Percentiles rank a stretch among this genome's conserved stretches.
Conservation (phyloP, 2,329 filamentous ascomycete species). For the Stromatinia cepivora region DNA sequence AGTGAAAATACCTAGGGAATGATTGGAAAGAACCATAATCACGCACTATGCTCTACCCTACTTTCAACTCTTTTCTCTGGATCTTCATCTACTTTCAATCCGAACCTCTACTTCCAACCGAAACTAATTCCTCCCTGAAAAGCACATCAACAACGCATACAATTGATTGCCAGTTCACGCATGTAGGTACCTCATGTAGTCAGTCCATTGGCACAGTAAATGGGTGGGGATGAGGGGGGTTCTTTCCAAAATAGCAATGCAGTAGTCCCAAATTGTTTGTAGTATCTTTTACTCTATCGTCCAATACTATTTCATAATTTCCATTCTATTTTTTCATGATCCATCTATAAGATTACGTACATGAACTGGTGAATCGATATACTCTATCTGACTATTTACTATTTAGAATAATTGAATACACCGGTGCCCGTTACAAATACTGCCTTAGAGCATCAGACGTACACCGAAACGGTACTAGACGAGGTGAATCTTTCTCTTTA, state of each 20-base stretch:
- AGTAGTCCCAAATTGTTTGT: background rate
- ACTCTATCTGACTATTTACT: background rate
- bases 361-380: background rate
- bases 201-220: conserved; percentile 1
- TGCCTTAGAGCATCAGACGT: background rate
- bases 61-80: background rate
- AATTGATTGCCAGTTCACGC: conserved; percentile 1
- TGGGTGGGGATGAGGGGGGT: background rate
- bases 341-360: background rate
- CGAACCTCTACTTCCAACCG: background rate
- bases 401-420: background rate
- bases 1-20: background rate
- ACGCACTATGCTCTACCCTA: background rate
- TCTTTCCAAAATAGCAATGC: conserved; percentile 6
- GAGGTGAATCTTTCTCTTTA: conserved; percentile 2
- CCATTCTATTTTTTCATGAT: background rate
- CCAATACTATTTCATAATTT: background rate
- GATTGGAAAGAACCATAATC: background rate
- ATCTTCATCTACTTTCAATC: background rate
- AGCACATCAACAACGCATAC: conserved; percentile 9
- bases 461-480: background rate
- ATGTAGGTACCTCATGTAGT: conserved; percentile 4
- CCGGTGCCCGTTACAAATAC: background rate
- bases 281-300: background rate
- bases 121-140: conserved; percentile 4